phyloP scores from a whole-genome alignment of 768 basidiomycete genomes.

The Porphyrellus cyaneotinctus region DNA sequence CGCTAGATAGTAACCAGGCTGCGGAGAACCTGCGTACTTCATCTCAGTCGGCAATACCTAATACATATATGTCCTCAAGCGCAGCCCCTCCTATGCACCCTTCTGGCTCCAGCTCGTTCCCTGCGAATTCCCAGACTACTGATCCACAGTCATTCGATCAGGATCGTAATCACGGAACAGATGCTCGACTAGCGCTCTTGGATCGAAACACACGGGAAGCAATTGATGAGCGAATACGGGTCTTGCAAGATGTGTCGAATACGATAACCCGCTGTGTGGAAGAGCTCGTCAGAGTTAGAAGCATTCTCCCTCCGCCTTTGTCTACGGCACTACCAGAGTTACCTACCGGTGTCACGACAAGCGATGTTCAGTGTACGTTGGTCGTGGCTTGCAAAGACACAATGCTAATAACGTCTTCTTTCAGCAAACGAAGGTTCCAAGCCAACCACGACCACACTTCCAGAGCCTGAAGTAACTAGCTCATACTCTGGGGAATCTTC shows the following conservation, averaged over 20 bases:
- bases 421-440: neutral
- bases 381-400: neutral
- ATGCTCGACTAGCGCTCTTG: conserved; percentile 60
- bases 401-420: neutral
- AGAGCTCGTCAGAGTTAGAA: conserved; percentile 73
- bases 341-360: conserved; percentile 10
- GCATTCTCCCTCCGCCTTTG: conserved; percentile 51
- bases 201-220: conserved; percentile 71
- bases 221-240: conserved; percentile 77
- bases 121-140: neutral
- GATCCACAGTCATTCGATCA: conserved; percentile 35
- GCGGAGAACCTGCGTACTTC: neutral
- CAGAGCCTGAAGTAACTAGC: neutral
- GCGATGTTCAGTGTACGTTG: conserved; percentile 13
- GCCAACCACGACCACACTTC: neutral
- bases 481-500: neutral
- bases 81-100: neutral
- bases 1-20: conserved; percentile 14
- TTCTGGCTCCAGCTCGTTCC: neutral
- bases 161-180: conserved; percentile 19
- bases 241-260: conserved; percentile 74
- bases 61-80: conserved; percentile 11
- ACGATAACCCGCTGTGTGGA: conserved; percentile 72
- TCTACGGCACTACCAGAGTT: conserved; percentile 9
- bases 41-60: neutral